Conservation (phyloP, 148 eudicot species). For the Salicornia ramosissima region DNA sequence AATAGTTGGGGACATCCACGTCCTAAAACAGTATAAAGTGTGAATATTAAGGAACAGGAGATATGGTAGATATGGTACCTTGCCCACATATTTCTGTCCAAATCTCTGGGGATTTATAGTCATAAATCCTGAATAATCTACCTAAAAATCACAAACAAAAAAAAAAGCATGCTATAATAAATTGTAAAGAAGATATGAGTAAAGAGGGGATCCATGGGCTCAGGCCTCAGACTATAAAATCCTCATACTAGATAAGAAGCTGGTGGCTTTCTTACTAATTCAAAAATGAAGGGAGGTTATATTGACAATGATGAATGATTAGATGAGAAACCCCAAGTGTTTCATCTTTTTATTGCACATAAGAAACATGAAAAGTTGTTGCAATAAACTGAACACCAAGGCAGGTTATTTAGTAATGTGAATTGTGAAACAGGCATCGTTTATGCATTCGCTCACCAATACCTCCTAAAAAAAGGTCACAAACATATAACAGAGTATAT, state of each 20-base stretch:
- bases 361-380: no score
- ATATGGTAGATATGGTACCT: constrained; percentile 44
- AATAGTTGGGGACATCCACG: background rate
- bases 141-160: constrained; percentile 44
- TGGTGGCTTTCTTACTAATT: no score
- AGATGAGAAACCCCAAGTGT: background rate
- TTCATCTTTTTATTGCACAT: background rate
- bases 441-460: background rate
- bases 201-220: no score
- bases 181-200: background rate
- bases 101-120: constrained; percentile 98
- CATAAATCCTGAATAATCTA: constrained; percentile 96
- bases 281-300: background rate
- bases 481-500: no score
- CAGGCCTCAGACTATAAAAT: no score
- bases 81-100: constrained; percentile 98
- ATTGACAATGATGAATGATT: background rate
- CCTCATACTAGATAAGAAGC: no score
- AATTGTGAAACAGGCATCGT: background rate
- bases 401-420: no score
- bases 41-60: background rate
- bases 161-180: background rate
- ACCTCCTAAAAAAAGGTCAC: background rate
- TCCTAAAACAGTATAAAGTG: background rate
- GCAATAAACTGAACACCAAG: no score